Base-by-base conservation (phyloP, 2,329 filamentous ascomycete species). In the Exophiala lecanii-corni region DNA sequence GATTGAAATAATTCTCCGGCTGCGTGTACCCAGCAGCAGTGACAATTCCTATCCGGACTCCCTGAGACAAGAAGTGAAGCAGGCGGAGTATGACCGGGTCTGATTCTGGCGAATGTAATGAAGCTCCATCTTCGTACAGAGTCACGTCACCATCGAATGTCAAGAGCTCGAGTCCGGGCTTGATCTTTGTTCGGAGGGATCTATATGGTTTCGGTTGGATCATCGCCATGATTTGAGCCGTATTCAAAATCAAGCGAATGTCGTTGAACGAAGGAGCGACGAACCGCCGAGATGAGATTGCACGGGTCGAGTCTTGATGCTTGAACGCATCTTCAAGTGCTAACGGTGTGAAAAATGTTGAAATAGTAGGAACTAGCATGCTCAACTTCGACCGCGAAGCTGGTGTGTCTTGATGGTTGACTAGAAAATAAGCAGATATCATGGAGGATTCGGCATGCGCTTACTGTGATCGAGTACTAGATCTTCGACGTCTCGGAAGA, bases 91-190 rank as follows among this genome's bases (percentile, higher is more conserved):
- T 89, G 12, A 94, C 80, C 0, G 88, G 85, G 61, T 86, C 94
- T 12, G 78, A 73, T 0, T 81, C 72, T 41, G 82, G 80, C 21
- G 50, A 53, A 40, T 49, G 50, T 6, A 98, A 73, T 51, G 80
- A 86, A 57, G 88, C 76, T 9, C 92, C 92, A 59, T 98, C 86
- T 44, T 89, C 85, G 63, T 98, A 98, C 16, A 98, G 75, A 1
- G 92, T 98, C 38, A 98, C 89, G 66, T 98, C 92, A 65, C 92
- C 92, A 64, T 98, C 92, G 62, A 98, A 98, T 0, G 92, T 98
- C 41, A 94, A 83, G 3, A 98, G 76, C 55, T 92, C 81, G 6
- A 96, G 74, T 3, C 79, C 76, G 16, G 84, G 82, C 33, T 73
- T 70, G n/a, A 51, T n/a, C 13, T 45, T 50, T 16, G 35, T 28